A percentile compares a stretch with the other conserved stretches of the same genome.
Conservation (phyloP, 2,329 filamentous ascomycete species). For the Lecanicillium sp. region DNA sequence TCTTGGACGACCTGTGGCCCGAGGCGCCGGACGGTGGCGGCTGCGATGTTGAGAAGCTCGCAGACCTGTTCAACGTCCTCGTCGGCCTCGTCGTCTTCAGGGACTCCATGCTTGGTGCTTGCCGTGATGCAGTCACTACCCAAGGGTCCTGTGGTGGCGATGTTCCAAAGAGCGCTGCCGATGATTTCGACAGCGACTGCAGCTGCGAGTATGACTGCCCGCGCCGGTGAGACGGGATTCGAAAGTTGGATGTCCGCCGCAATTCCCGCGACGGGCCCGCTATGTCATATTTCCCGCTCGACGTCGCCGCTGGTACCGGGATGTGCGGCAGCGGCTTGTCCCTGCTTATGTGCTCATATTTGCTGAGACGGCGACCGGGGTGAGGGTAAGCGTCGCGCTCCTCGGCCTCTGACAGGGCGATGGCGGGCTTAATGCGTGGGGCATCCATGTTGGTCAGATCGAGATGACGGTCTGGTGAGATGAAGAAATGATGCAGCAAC, state of each 20-base stretch:
- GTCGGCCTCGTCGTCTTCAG: not conserved
- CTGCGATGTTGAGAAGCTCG: not conserved
- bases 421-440: conserved; percentile 9
- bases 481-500: not conserved
- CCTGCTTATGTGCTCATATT: not conserved
- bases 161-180: not conserved
- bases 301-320: not conserved
- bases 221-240: not conserved
- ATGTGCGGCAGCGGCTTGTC: conserved; percentile 7
- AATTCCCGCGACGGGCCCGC: not conserved
- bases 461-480: too few relatives aligned
- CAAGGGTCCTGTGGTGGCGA: not conserved
- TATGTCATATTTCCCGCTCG: too few relatives aligned
- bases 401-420: conserved; percentile 6
- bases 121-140: not conserved
- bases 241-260: not conserved
- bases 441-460: not conserved
- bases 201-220: not conserved
- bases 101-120: not conserved
- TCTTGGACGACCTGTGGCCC: conserved; percentile 28
- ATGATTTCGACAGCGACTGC: not conserved
- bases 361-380: conserved; percentile 11
- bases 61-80: not conserved
- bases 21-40: conserved; percentile 13
- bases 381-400: conserved; percentile 11